Conservation (phyloP, 1,139 yeast genomes). For the Yamadazyma pseudoaaseri region DNA sequence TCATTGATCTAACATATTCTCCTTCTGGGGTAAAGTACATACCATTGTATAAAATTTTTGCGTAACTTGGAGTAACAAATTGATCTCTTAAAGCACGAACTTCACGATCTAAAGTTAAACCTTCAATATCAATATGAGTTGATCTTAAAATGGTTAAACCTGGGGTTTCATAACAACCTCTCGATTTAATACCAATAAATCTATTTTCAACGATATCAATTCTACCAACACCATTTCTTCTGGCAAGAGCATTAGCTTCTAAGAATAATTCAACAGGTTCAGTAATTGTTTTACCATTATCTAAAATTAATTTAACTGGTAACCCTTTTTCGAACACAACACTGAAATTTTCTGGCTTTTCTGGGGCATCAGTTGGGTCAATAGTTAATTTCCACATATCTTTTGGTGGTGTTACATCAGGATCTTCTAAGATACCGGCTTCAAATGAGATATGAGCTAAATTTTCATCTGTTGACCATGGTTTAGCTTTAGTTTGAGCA, state of each 20-base stretch:
- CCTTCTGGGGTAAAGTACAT: constrained; percentile 98
- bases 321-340: constrained; percentile 83
- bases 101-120: constrained; percentile 94
- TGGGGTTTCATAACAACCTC: constrained; percentile 99
- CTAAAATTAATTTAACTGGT: constrained; percentile 77
- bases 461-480: constrained; percentile 99
- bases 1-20: constrained; percentile 91
- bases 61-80: constrained; percentile 90
- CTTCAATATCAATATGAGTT: constrained; percentile 95
- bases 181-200: constrained; percentile 96
- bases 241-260: constrained; percentile 91
- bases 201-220: constrained; percentile 98
- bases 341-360: constrained; percentile 83
- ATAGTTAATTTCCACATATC: constrained; percentile 99
- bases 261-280: constrained; percentile 91
- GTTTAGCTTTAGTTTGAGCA: constrained; percentile 96
- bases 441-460: constrained; percentile 98
- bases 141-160: constrained; percentile 92
- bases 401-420: constrained; percentile 97
- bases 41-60: constrained; percentile 92
- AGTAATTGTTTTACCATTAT: constrained; percentile 60
- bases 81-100: constrained; percentile 96
- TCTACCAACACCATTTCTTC: constrained; percentile 99
- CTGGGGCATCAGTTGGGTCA: constrained; percentile 95
- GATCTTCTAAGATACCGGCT: constrained; percentile 98